A percentile compares a stretch with the other conserved stretches of the same genome.
Conservation (phyloP, 768 basidiomycete species). For the Melanogaster broomeanus region DNA sequence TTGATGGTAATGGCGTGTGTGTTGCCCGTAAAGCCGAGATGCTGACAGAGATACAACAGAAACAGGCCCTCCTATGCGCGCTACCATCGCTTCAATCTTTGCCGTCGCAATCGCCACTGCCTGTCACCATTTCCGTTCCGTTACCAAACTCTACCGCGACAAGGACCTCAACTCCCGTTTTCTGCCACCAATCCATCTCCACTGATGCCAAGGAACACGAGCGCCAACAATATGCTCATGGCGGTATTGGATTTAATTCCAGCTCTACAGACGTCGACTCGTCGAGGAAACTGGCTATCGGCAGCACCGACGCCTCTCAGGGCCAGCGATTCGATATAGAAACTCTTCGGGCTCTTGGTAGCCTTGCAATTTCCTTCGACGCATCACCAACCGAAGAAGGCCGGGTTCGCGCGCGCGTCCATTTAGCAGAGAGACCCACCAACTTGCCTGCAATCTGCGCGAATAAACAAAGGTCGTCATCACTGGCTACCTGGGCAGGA, state of each 20-base stretch:
- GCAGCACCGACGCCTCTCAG: constrained; percentile 35
- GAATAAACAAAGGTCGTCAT: constrained; percentile 17
- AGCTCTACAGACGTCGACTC: constrained; percentile 41
- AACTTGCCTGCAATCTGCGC: constrained; percentile 18
- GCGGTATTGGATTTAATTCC: constrained; percentile 47
- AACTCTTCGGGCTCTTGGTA: constrained; percentile 48
- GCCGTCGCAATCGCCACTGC: constrained; percentile 55
- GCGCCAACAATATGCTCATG: constrained; percentile 45
- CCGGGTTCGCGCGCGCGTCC: constrained; percentile 73
- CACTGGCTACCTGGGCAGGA: constrained; percentile 29
- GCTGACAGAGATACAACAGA: constrained; percentile 27
- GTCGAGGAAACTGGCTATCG: constrained; percentile 30
- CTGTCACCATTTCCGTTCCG: constrained; percentile 58
- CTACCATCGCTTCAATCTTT: constrained; percentile 74
- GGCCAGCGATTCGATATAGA: constrained; percentile 57
- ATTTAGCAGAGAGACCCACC: constrained; percentile 49
- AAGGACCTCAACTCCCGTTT: constrained; percentile 42
- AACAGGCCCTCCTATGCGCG: constrained; percentile 75
- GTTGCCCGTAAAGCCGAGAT: background rate
- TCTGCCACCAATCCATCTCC: constrained; percentile 43
- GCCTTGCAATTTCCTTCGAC: constrained; percentile 75
- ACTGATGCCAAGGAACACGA: constrained; percentile 55
- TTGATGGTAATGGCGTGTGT: constrained; percentile 56
- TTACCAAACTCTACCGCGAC: constrained; percentile 37
- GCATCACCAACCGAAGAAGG: constrained; percentile 62